A percentile compares a stretch with the other conserved stretches of the same genome.
Conservation (phyloP, 169 alveolate genomes). For the Perkinsus chesapeaki region DNA sequence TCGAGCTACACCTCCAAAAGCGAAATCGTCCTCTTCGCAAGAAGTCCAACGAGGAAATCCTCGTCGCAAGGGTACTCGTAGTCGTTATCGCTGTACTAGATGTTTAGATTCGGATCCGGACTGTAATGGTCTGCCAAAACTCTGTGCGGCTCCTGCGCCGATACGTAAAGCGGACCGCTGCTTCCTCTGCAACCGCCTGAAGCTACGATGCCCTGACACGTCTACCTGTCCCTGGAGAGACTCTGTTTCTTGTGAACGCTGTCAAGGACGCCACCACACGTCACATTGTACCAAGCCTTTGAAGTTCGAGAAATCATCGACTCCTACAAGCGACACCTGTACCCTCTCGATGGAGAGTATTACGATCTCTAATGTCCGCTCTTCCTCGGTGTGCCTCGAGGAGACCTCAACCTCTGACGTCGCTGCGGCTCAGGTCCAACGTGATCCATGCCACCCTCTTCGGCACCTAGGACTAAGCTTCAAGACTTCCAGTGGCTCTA, state of each 20-base stretch:
- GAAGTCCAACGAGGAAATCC: too few relatives aligned
- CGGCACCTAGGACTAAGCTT: background rate
- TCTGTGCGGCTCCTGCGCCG: background rate
- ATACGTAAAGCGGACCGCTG: background rate
- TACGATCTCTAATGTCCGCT: background rate
- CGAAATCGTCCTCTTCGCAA: too few relatives aligned
- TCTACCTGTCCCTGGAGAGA: background rate
- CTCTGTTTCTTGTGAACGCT: background rate
- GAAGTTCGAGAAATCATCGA: background rate
- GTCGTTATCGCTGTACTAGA: background rate
- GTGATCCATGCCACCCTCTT: background rate
- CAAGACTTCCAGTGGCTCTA: background rate
- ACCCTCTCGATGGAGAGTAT: background rate
- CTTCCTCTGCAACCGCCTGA: background rate
- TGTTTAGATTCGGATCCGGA: background rate
- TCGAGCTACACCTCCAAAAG: too few relatives aligned
- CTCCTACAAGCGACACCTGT: background rate
- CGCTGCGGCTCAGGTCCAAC: background rate
- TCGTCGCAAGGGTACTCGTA: too few relatives aligned
- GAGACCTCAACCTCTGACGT: too few relatives aligned
- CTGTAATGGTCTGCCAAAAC: background rate
- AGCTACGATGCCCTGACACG: background rate
- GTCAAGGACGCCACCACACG: background rate
- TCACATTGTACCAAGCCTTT: background rate
- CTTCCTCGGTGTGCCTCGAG: background rate